Percentiles rank a stretch among this genome's conserved stretches.
These are phyloP conservation scores for Ophiostoma angusticollis DNA, from an alignment of 2,329 filamentous ascomycete species.

Conservation along the genomic window DNA sequence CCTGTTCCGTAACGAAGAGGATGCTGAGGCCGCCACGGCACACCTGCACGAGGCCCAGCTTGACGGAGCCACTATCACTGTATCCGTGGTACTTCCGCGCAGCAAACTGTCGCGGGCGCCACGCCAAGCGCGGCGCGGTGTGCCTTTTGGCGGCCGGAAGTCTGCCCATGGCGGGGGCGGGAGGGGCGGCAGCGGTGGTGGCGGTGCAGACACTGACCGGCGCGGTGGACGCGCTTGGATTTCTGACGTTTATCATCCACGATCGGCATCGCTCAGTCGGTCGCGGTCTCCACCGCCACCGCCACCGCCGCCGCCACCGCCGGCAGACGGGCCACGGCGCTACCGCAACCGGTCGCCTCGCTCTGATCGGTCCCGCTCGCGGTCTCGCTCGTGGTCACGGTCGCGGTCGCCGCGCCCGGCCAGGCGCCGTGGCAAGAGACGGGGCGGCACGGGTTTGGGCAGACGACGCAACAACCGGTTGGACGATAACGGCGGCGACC, in stretches of 20 bases:
- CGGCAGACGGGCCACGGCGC: slow-evolving; percentile 21
- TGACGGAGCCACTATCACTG: slow-evolving; percentile 69
- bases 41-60: slow-evolving; percentile 98
- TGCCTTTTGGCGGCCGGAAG: slow-evolving; percentile 40
- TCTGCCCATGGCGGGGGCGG: slow-evolving; percentile 18
- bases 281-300: slow-evolving; percentile 21
- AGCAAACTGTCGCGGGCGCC: slow-evolving; percentile 73
- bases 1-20: slow-evolving; percentile 60
- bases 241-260: slow-evolving; percentile 40
- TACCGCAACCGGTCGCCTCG: slow-evolving; percentile 35
- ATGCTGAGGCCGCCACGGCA: slow-evolving; percentile 78
- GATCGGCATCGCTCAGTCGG: slow-evolving; percentile 38
- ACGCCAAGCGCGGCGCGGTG: slow-evolving; percentile 52
- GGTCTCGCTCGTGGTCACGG: too few species aligned
- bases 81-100: slow-evolving; percentile 77
- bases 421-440: not conserved
- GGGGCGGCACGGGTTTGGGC: not conserved
- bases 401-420: not conserved
- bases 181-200: slow-evolving; percentile 12
- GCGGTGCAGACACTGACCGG: slow-evolving; percentile 12
- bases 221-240: slow-evolving; percentile 11
- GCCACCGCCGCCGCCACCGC: slow-evolving; percentile 19
- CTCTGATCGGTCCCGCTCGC: slow-evolving; percentile 19
- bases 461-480: not conserved
- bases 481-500: too few species aligned